Evolutionary conservation across 371 early-diverging fungal species (phyloP).

Genomic region (Actinomortierella ambigua): DNA sequence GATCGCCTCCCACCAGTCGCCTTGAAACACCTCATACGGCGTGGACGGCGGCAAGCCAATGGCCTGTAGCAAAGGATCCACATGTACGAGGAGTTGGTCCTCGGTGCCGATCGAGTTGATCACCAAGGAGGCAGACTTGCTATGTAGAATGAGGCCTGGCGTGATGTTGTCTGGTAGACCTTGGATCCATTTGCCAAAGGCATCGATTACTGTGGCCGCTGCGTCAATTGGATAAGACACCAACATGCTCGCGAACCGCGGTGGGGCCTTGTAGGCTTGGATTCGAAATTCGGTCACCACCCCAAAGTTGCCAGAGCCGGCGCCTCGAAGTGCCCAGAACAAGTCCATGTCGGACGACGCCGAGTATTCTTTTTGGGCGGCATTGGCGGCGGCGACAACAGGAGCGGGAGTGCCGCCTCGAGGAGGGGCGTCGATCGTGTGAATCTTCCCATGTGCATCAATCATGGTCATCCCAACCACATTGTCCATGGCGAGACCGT

Average conservation of each 20-base stretch:
- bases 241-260: slow-evolving; percentile 22
- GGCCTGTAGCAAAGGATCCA: not conserved
- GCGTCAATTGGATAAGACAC: slow-evolving; percentile 24
- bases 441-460: slow-evolving; percentile 51
- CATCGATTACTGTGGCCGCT: slow-evolving; percentile 19
- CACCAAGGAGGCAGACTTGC: slow-evolving; percentile 23
- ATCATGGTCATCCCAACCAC: slow-evolving; percentile 54
- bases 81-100: no score
- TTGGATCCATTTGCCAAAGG: slow-evolving; percentile 17
- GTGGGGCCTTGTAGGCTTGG: slow-evolving; percentile 32
- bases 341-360: slow-evolving; percentile 52
- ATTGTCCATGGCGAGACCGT: slow-evolving; percentile 52
- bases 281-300: slow-evolving; percentile 53
- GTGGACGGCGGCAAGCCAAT: slow-evolving; percentile 38
- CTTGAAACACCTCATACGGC: slow-evolving; percentile 31
- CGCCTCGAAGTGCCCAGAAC: slow-evolving; percentile 68
- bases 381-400: no score
- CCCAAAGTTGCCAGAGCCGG: slow-evolving; percentile 59
- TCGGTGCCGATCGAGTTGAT: slow-evolving; percentile 30
- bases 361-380: no score
- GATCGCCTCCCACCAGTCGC: not conserved
- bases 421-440: no score
- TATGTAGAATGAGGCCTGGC: slow-evolving; percentile 32
- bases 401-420: no score
- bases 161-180: slow-evolving; percentile 17